Evolutionary conservation across 768 basidiomycete genomes (phyloP), one percentile per base, ranked within the genome.

Genomic region (Imleria badia): DNA sequence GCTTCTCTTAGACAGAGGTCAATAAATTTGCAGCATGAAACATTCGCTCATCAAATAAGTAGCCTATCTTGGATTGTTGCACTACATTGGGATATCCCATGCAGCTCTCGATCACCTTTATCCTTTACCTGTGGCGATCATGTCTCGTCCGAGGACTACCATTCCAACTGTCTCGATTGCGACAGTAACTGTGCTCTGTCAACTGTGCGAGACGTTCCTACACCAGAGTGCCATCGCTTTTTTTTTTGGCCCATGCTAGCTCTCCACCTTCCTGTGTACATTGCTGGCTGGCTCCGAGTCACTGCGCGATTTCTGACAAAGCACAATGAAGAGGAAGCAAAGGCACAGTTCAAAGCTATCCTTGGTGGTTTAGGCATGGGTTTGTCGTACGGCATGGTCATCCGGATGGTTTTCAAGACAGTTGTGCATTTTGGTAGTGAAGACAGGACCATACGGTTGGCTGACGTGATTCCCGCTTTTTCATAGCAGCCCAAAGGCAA

Each of bases 301-400:
- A 70, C 73, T 17, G 75, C 76, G 35, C 75, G 72, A 41, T 60
- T 75, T 44, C 60, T 87, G 26, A 75, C 76, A 11, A 65, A 64
- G 1, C 63, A 72, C 14, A 78, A 80, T 33, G 86, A 89, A 64
- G 78, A 86, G 62, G 87, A 89, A 63, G 78, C 81, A 30, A 72
- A 79, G 45, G 85, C 87, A n/a, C 86, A 89, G 69, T 88, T 82
- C 69, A 86, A 87, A 69, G 75, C 83, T 43, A 73, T 85, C 10
- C 78, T 84, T 23, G 86, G 85, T 3, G 79, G 79, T 3, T 11
- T 59, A 14, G 47, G 56, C 3, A 70, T 52, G 67, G 75, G 35
- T 34, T 66, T 38, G 15, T 36, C 49, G 13, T 62, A 58, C 34
- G 41, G 45, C 10, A 14, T 29, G 36, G 33, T 54, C 45, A 31